Evolutionary conservation across 2,329 filamentous ascomycete genomes (phyloP).

Genomic region (Mycocentrospora acerina): DNA sequence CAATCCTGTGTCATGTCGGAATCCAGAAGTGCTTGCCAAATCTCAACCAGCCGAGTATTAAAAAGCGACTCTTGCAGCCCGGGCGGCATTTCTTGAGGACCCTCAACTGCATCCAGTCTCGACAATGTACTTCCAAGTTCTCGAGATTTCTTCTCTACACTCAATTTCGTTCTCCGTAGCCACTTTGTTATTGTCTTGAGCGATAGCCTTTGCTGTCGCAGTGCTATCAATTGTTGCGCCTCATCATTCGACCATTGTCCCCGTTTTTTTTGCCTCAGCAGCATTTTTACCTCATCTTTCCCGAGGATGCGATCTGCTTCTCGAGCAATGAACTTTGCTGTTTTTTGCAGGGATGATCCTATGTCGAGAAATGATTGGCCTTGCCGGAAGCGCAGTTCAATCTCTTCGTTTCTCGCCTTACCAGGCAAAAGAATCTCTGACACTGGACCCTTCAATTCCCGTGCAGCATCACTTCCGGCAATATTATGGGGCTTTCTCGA

Average conservation of each 20-base stretch:
- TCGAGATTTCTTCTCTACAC: too few species aligned
- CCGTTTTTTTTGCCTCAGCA: not conserved
- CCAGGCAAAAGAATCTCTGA: not conserved
- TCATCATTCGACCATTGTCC: not conserved
- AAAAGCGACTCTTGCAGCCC: not conserved
- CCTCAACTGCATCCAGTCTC: not conserved
- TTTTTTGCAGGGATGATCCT: not conserved
- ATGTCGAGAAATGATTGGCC: constrained; percentile 1
- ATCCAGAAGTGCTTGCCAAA: not conserved
- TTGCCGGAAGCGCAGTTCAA: not conserved
- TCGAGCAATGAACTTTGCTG: not conserved
- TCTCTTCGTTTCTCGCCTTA: not conserved
- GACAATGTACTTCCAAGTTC: not conserved
- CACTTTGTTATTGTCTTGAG: too few species aligned
- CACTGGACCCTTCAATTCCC: too few species aligned
- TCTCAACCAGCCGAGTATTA: not conserved
- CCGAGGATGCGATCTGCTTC: constrained; percentile 1
- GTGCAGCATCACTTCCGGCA: too few species aligned
- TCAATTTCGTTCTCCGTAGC: too few species aligned
- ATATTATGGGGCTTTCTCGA: too few species aligned
- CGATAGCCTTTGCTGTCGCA: not conserved
- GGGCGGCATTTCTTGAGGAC: not conserved
- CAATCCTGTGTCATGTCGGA: not conserved
- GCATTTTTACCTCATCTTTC: not conserved
- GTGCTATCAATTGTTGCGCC: not conserved